Evolutionary conservation across 1,284 basidiomycete species (phyloP), one percentile per base, ranked within the genome.

Genomic region (Kwoniella shivajii): DNA sequence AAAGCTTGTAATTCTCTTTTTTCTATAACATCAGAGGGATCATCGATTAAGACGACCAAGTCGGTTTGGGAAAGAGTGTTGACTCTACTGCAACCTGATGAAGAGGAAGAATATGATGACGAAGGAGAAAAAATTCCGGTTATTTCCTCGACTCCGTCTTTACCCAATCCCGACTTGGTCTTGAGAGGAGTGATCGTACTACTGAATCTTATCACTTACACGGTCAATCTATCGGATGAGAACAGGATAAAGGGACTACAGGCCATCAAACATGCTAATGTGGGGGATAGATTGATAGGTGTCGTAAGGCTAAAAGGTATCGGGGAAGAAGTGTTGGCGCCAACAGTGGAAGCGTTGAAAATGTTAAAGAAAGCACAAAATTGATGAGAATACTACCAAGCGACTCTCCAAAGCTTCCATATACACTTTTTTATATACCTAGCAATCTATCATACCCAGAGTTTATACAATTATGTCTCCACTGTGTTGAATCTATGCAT

Each of bases 161-260:
- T 33, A 36, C 41, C 56, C 9, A 59, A 71, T 42, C 43, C 44
- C 14, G 88, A 86, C 4, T 81, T 91, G 34, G 81, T 87, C 7
- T 87, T 91, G 73, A 85, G 91, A 34, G 89, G 86, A 2, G 82
- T 88, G 1, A 82, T 90, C 27, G 87, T 88, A 66, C 75, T 87
- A 14, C 78, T 81, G 36, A 90, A 90, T 65, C 74, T 91, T 41
- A 75, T 89, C 16, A 33, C 48, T 7, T 69, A 71, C 48, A 57
- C 52, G 6, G 16, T 50, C n/a, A 34, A 24, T 7, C 38, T 50
- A 20, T 38, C 42, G 30, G 44, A 26, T 1, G 50, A 52, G 22
- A 53, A 54, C 18, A 50, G 37, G 44, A 30, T 29, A 42, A 45
- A 38, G 14, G 41, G 50, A 11, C n/a, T 65, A 45, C 27, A 51